Conservation (phyloP, 805 yeast genomes). For the Jamesozyma gamospora region DNA sequence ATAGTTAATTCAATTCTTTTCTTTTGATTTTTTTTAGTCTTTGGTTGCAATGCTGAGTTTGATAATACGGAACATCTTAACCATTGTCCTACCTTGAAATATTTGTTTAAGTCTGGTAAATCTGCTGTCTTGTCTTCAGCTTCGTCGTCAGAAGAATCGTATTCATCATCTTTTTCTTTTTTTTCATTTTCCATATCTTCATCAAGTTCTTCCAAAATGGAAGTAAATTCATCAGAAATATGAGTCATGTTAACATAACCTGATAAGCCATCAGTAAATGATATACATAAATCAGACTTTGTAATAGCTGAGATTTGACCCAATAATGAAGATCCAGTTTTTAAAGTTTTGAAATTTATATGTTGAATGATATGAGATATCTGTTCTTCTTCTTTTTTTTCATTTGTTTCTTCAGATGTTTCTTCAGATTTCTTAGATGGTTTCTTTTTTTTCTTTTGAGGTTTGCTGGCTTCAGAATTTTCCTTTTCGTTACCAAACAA, state of each 20-base stretch:
- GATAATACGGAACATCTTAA: conserved; percentile 69
- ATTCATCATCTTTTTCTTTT: conserved; percentile 30
- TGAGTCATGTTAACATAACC: conserved; percentile 73
- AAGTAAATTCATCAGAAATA: conserved; percentile 54
- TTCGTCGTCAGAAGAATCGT: conserved; percentile 25
- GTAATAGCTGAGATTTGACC: conserved; percentile 64
- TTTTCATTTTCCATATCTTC: conserved; percentile 37
- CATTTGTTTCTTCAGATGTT: conserved; percentile 13
- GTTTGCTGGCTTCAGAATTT: conserved; percentile 15
- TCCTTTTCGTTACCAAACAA: conserved; percentile 41
- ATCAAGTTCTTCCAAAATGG: conserved; percentile 46
- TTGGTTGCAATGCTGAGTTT: conserved; percentile 34
- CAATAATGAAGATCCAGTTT: conserved; percentile 62
- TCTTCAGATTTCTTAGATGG: conserved; percentile 12
- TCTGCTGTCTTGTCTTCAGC: conserved; percentile 24
- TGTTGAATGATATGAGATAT: conserved; percentile 46
- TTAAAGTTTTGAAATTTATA: conserved; percentile 49
- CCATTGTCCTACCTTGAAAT: conserved; percentile 75
- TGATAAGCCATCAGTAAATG: conserved; percentile 69
- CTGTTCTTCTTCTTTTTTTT: conserved; percentile 27
- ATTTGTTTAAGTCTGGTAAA: conserved; percentile 45
- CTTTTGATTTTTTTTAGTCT: conserved; percentile 33
- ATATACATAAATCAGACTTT: conserved; percentile 52
- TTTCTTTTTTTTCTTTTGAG: conserved; percentile 37
- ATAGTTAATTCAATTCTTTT: conserved; percentile 62